Conservation (phyloP, 768 basidiomycete genomes). For the Lactifluus subvellereus region DNA sequence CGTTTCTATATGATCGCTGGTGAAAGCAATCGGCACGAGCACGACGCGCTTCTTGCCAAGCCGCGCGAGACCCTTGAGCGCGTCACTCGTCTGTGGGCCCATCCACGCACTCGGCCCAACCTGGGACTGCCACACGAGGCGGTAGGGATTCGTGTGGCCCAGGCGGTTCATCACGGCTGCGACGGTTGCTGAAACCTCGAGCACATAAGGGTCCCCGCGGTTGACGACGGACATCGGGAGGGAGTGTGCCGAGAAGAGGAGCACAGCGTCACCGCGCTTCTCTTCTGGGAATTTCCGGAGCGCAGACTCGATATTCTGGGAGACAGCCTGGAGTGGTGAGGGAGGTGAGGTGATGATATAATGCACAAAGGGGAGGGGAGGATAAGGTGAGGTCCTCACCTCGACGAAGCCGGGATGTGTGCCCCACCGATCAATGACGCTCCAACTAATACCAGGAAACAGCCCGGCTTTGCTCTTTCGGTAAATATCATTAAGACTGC, state of each 20-base stretch:
- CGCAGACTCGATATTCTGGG: constrained; percentile 80
- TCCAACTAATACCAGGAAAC: constrained; percentile 77
- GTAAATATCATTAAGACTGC: constrained; percentile 91
- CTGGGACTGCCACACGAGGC: constrained; percentile 96
- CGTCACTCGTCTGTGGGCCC: constrained; percentile 92
- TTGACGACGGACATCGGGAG: constrained; percentile 98
- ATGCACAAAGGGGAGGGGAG: constrained; percentile 11
- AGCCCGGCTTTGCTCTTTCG: constrained; percentile 57
- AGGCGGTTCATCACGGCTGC: constrained; percentile 89
- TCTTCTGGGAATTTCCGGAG: constrained; percentile 72
- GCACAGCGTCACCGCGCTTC: constrained; percentile 64
- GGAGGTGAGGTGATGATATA: background rate
- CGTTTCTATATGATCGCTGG: constrained; percentile 98
- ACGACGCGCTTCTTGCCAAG: constrained; percentile 72
- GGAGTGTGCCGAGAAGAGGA: constrained; percentile 97
- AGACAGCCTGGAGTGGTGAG: constrained; percentile 59
- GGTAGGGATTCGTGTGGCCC: constrained; percentile 74
- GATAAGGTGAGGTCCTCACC: constrained; percentile 42
- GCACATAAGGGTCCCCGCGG: constrained; percentile 94
- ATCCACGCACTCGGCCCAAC: constrained; percentile 98
- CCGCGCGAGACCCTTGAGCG: constrained; percentile 79
- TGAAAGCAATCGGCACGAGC: constrained; percentile 95
- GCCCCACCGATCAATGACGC: constrained; percentile 97
- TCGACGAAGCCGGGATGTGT: constrained; percentile 93
- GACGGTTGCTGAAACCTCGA: constrained; percentile 93